phyloP scores from a whole-genome alignment of 345 rosid genomes.

The Populus ilicifolia region DNA sequence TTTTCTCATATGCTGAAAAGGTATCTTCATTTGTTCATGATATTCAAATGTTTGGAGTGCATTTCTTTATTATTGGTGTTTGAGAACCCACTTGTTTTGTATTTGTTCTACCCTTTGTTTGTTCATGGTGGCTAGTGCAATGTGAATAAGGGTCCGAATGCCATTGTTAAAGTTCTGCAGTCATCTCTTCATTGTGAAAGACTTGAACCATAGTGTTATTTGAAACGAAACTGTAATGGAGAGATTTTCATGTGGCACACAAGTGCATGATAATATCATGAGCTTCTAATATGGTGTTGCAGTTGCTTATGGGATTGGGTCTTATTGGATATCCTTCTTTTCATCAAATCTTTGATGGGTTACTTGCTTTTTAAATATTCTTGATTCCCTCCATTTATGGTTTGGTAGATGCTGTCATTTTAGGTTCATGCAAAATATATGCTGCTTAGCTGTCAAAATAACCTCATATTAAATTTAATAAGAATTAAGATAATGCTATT shows the following conservation, averaged over 20 bases:
- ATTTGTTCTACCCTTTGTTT: neutral
- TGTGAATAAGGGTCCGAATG: neutral
- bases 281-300: neutral
- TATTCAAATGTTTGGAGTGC: neutral
- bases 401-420: neutral
- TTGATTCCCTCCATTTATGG: neutral
- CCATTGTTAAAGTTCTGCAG: neutral
- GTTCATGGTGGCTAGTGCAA: neutral
- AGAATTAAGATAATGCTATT: neutral
- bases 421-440: neutral
- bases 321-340: neutral
- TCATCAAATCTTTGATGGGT: neutral
- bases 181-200: neutral
- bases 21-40: constrained; percentile 29
- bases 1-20: constrained; percentile 70
- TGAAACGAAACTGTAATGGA: neutral
- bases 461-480: neutral
- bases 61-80: neutral
- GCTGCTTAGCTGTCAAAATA: neutral
- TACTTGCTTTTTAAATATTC: neutral
- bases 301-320: neutral
- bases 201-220: neutral
- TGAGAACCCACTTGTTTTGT: constrained; percentile 1
- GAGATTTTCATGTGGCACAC: neutral
- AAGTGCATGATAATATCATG: neutral